Evolutionary conservation across 345 rosid species (phyloP).

Genomic region (Arabis alpina): DNA sequence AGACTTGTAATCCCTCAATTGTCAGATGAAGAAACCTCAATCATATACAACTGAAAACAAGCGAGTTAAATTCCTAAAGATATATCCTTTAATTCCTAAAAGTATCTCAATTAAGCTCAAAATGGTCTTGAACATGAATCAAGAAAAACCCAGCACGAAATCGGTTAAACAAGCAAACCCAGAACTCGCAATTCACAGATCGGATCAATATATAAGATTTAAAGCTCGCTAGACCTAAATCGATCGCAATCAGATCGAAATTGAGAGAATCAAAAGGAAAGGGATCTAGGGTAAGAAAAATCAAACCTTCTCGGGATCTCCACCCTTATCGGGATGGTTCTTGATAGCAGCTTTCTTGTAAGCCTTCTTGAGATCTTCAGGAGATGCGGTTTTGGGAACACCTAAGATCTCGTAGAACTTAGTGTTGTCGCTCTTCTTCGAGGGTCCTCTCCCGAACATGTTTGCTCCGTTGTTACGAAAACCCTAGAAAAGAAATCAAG

Average conservation of each 20-base stretch:
- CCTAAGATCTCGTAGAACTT: slow-evolving; percentile 88
- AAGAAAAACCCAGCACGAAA: not conserved
- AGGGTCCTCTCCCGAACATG: slow-evolving; percentile 81
- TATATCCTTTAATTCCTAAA: too few species aligned
- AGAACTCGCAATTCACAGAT: slow-evolving; percentile 1
- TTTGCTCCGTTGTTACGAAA: slow-evolving; percentile 26
- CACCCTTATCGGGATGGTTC: slow-evolving; percentile 98
- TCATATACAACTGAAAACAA: not conserved
- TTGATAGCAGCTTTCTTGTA: slow-evolving; percentile 88
- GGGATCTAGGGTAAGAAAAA: not conserved
- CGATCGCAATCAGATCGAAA: slow-evolving; percentile 13
- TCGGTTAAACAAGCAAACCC: not conserved
- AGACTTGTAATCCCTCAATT: not conserved
- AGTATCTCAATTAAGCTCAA: slow-evolving; percentile 2
- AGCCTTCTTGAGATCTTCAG: slow-evolving; percentile 90
- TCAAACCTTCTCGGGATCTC: slow-evolving; percentile 90
- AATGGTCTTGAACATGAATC: not conserved
- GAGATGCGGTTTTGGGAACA: slow-evolving; percentile 73
- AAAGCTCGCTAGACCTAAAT: not conserved
- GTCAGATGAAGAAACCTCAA: not conserved
- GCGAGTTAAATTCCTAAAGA: too few species aligned
- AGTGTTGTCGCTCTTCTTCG: slow-evolving; percentile 76
- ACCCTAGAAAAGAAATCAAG: slow-evolving; percentile 18
- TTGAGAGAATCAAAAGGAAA: slow-evolving; percentile 1
- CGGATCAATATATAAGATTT: slow-evolving; percentile 13